Evolutionary conservation across 2,329 filamentous ascomycete genomes (phyloP).

Genomic region (Aspergillus persii): DNA sequence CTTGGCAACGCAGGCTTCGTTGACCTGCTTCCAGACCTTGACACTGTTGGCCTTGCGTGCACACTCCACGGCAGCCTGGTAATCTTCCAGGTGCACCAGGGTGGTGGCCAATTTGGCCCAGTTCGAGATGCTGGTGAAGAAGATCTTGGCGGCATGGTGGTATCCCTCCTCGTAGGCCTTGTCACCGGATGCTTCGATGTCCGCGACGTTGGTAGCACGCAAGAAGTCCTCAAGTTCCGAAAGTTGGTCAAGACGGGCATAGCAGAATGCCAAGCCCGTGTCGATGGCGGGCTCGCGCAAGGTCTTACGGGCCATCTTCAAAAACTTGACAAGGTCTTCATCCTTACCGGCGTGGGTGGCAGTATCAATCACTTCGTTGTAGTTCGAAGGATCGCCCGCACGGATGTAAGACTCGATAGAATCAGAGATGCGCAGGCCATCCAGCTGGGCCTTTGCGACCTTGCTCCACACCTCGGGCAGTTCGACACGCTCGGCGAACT

Average conservation of each 20-base stretch:
- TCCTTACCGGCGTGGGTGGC: constrained; percentile 95
- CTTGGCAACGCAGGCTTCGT: constrained; percentile 92
- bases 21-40: constrained; percentile 99
- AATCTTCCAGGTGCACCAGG: constrained; percentile 92
- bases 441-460: constrained; percentile 95
- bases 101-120: constrained; percentile 99
- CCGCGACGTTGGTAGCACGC: constrained; percentile 86
- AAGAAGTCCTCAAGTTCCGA: constrained; percentile 95
- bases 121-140: constrained; percentile 97
- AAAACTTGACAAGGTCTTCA: constrained; percentile 92
- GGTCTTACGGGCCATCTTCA: constrained; percentile 97
- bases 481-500: constrained; percentile 93
- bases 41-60: constrained; percentile 98
- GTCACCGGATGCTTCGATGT: constrained; percentile 95
- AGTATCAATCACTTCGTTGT: constrained; percentile 92
- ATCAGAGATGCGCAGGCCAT: constrained; percentile 88
- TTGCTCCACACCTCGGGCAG: constrained; percentile 96
- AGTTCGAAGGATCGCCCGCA: constrained; percentile 88
- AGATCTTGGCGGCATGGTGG: constrained; percentile 97
- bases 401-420: constrained; percentile 97
- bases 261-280: constrained; percentile 90
- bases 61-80: constrained; percentile 96
- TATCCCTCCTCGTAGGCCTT: constrained; percentile 94
- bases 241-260: constrained; percentile 86
- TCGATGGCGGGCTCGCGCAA: constrained; percentile 91